A percentile compares a stretch with the other conserved stretches of the same genome.
phyloP scores from a whole-genome alignment of 2,329 filamentous ascomycete species.

The Dactylonectria estremocensis region DNA sequence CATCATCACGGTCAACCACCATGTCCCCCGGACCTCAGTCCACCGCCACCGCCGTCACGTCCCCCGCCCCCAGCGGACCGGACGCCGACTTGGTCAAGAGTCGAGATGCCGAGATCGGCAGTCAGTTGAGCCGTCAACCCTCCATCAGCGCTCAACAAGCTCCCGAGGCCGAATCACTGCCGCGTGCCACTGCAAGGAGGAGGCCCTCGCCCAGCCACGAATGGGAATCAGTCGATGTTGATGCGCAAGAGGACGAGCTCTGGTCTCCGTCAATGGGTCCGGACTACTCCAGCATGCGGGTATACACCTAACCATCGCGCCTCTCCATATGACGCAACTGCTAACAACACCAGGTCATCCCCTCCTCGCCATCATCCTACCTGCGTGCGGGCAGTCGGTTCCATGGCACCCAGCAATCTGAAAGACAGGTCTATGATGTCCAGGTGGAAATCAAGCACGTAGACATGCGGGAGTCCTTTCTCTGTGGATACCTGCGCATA shows the following conservation, averaged over 20 bases:
- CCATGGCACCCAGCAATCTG: conserved; percentile 91
- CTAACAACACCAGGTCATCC: conserved; percentile 70
- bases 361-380: conserved; percentile 87
- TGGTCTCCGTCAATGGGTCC: conserved; percentile 56
- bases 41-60: conserved; percentile 52
- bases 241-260: conserved; percentile 50
- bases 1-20: conserved; percentile 58
- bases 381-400: conserved; percentile 91
- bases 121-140: conserved; percentile 42
- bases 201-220: conserved; percentile 39
- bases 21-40: conserved; percentile 61
- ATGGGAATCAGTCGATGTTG: conserved; percentile 42
- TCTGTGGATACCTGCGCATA: conserved; percentile 95
- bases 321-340: conserved; percentile 17
- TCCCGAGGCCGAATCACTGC: conserved; percentile 37
- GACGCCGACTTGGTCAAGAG: conserved; percentile 55
- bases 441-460: conserved; percentile 98
- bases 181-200: conserved; percentile 32
- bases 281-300: conserved; percentile 56
- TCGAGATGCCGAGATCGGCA: conserved; percentile 46
- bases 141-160: conserved; percentile 39
- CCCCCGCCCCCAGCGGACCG: conserved; percentile 51
- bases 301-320: conserved; percentile 43
- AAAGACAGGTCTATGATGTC: conserved; percentile 93
- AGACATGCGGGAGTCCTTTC: conserved; percentile 92